Percentiles rank a stretch among this genome's conserved stretches.
Conservation (phyloP, 2,329 filamentous ascomycete species). For the Cryphonectria naterciae region DNA sequence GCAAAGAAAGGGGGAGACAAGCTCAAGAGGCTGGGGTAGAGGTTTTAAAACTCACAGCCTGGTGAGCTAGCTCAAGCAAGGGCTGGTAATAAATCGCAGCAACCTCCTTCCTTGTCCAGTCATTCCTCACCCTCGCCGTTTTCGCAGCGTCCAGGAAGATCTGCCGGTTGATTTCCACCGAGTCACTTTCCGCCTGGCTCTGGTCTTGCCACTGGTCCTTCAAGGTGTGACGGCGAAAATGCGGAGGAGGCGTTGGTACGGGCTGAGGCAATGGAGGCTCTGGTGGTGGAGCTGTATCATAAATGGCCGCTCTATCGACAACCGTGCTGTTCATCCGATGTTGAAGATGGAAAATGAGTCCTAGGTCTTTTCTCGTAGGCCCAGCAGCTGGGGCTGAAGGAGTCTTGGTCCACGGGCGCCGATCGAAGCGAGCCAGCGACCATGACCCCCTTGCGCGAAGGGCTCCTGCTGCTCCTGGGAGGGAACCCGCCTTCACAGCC, state of each 20-base stretch:
- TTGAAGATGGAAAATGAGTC: neutral
- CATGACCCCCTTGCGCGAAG: neutral
- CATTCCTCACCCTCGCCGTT: conserved; percentile 65
- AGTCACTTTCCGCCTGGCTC: neutral
- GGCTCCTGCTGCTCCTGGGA: neutral
- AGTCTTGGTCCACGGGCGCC: neutral
- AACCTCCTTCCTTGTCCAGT: conserved; percentile 84
- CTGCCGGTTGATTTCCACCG: neutral
- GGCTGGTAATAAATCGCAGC: conserved; percentile 80
- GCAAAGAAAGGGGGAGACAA: neutral
- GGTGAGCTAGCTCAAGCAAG: conserved; percentile 76
- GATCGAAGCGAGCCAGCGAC: neutral
- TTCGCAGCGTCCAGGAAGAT: conserved; percentile 58
- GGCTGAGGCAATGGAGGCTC: neutral
- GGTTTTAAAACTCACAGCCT: conserved; percentile 62
- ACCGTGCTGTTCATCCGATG: conserved; percentile 8
- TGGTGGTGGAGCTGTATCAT: neutral
- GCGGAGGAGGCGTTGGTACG: neutral
- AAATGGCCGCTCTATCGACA: neutral
- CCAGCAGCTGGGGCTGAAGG: neutral
- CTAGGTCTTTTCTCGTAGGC: neutral
- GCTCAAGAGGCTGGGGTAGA: neutral
- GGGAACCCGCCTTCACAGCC: neutral
- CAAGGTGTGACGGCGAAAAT: neutral
- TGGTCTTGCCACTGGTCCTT: neutral